A percentile compares a stretch with the other conserved stretches of the same genome.
Evolutionary conservation across 495 filamentous ascomycete species (phyloP).

Genomic region (Penicillium robsamsonii): DNA sequence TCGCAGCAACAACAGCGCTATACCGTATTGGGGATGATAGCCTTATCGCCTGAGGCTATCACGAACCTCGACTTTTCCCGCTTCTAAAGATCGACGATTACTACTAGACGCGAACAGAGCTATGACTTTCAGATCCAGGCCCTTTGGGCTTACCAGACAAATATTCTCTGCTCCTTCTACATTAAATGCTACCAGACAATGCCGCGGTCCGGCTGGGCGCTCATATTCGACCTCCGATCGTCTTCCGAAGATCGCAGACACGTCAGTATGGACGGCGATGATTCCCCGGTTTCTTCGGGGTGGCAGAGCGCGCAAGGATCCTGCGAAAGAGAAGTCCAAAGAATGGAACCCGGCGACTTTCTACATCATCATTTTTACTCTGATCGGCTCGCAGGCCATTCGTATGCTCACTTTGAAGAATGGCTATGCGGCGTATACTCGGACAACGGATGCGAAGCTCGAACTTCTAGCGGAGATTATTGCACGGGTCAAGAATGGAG

Average conservation of each 20-base stretch:
- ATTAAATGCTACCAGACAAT: conserved; percentile 5
- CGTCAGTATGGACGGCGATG: conserved; percentile 68
- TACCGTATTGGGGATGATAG: conserved; percentile 12
- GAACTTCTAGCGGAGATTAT: conserved; percentile 76
- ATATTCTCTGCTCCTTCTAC: conserved; percentile 2
- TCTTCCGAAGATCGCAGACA: conserved; percentile 59
- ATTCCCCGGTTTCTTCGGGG: conserved; percentile 53
- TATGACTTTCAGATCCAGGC: conserved; percentile 15
- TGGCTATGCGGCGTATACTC: conserved; percentile 66
- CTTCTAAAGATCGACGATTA: not conserved
- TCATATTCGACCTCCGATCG: conserved; percentile 35
- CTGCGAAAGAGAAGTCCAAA: conserved; percentile 54
- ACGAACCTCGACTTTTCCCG: conserved; percentile 13
- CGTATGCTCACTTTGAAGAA: conserved; percentile 81
- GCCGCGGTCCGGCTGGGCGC: conserved; percentile 15
- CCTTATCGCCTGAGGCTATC: conserved; percentile 25
- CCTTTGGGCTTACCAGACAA: conserved; percentile 10
- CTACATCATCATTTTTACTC: conserved; percentile 84
- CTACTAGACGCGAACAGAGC: conserved; percentile 15
- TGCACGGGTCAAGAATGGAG: conserved; percentile 74
- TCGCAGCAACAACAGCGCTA: conserved; percentile 42
- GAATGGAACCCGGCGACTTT: conserved; percentile 93
- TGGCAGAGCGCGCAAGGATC: conserved; percentile 26
- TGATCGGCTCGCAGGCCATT: conserved; percentile 93
- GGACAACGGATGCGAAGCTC: conserved; percentile 77